Percentiles rank a stretch among this genome's conserved stretches.
Conservation (phyloP, 2,329 filamentous ascomycete species). For the Xylariaceae sp. region DNA sequence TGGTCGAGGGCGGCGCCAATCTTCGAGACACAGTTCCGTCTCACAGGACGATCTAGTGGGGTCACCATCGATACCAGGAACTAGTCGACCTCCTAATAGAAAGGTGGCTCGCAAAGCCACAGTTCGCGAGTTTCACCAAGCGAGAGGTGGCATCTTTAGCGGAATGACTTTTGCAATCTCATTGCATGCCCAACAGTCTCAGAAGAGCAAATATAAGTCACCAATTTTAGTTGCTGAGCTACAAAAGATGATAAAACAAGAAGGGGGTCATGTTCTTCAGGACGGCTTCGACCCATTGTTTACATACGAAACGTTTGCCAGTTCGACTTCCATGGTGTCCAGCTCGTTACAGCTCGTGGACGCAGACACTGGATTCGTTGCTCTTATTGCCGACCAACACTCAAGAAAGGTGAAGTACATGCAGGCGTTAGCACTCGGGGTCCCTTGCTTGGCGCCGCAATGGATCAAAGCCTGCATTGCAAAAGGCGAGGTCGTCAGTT, state of each 20-base stretch:
- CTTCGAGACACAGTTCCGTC: slow-evolving; percentile 34
- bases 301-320: slow-evolving; percentile 39
- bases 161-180: slow-evolving; percentile 89
- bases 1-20: slow-evolving; percentile 25
- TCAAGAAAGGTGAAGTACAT: slow-evolving; percentile 89
- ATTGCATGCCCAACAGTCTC: slow-evolving; percentile 51
- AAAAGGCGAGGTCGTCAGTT: slow-evolving; percentile 62
- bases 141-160: slow-evolving; percentile 54
- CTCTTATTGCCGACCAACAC: slow-evolving; percentile 81
- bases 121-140: slow-evolving; percentile 16
- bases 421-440: slow-evolving; percentile 84
- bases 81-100: slow-evolving; percentile 19
- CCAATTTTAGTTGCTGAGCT: slow-evolving; percentile 5
- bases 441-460: slow-evolving; percentile 79
- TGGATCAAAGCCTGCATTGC: slow-evolving; percentile 76
- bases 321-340: slow-evolving; percentile 23
- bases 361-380: slow-evolving; percentile 68
- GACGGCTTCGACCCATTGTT: slow-evolving; percentile 83
- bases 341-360: slow-evolving; percentile 52
- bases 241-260: slow-evolving; percentile 54
- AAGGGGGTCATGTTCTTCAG: slow-evolving; percentile 70
- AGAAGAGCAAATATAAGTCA: slow-evolving; percentile 52
- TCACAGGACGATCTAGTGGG: slow-evolving; percentile 50
- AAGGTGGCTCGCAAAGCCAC: slow-evolving; percentile 21
- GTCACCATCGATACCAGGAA: slow-evolving; percentile 35